Base-by-base conservation (phyloP, 148 eudicot genomes). In the Amaranthus hypochondriacus region DNA sequence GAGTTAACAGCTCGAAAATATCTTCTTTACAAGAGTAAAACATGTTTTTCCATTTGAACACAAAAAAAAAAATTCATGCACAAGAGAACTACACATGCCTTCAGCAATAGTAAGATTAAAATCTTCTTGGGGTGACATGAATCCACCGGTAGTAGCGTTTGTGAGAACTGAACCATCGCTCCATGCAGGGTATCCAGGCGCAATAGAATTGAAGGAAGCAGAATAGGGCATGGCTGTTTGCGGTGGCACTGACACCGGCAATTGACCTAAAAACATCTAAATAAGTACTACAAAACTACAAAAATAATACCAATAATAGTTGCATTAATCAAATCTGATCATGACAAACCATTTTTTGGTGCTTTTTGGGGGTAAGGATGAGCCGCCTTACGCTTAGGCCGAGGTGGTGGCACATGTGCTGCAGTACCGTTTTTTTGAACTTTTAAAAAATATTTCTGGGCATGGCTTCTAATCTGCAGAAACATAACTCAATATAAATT, bases 311-410 rank as follows among this genome's bases (percentile, higher is more conserved):
- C 63, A 78, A 73, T 53, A 21, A 63, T 62, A 42, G 56, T 42
- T 28, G 63, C 5, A 62, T 50, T 21, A 9, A 51, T 51, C 59
- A 48, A 14, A 53, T 64, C 61, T 43, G 42, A 44, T 13, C 46
- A 66, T 50, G 58, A 81, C 89, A 84, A 73, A 92, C 98, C 91
- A 82, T 89, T 88, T 87, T 85, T 90, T n/a, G 86, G 86, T 48
- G 96, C 87, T 75, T 92, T 92, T 66, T 90, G 98, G 6, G 98
- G 98, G 77, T 92, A 92, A 78, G 98, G 98, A 84, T 92, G 98
- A 75, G 98, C 64, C 54, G 98, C 96, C 77, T 90, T 92, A 72
- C 98, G 87, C 81, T 92, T 92, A 18, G 98, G 96, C 53, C 98
- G 98, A 67, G 98, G 96, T 53, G 98, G 98, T 49, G 98, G 98